Percentiles rank a stretch among this genome's conserved stretches.
Evolutionary conservation across 495 filamentous ascomycete species (phyloP).

Genomic region (Penicillium cosmopolitanum): DNA sequence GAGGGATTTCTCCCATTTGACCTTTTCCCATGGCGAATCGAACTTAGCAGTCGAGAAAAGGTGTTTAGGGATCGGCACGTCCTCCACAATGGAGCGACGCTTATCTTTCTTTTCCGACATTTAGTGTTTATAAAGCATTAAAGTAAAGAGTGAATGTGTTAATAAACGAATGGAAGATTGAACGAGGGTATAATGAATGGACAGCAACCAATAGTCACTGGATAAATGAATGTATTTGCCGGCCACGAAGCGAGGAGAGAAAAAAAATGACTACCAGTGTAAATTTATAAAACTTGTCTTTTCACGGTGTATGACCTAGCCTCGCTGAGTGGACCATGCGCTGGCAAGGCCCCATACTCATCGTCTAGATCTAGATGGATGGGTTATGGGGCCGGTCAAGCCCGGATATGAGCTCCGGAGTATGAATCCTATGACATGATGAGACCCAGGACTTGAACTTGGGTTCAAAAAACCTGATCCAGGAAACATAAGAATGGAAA

Average conservation of each 20-base stretch:
- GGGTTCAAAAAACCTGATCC: not conserved
- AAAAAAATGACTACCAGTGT: not conserved
- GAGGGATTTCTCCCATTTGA: constrained; percentile 28
- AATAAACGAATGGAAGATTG: constrained; percentile 7
- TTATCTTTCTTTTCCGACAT: constrained; percentile 16
- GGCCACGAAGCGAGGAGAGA: not conserved
- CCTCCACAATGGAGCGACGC: constrained; percentile 25
- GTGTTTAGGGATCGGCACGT: constrained; percentile 25
- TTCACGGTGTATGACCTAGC: not conserved
- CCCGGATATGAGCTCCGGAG: not conserved
- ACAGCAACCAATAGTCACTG: constrained; percentile 4
- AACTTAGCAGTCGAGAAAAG: constrained; percentile 30
- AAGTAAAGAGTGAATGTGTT: not conserved
- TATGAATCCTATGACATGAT: not conserved
- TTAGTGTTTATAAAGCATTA: constrained; percentile 11
- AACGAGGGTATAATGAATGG: constrained; percentile 14
- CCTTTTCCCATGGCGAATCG: constrained; percentile 27
- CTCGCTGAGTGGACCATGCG: not conserved
- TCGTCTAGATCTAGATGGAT: constrained; percentile 1
- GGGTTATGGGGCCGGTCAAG: not conserved
- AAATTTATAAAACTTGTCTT: constrained; percentile 1
- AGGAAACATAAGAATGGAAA: not conserved
- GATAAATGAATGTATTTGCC: not conserved
- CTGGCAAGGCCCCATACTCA: not conserved
- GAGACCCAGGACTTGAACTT: not conserved